Percentiles rank a stretch among this genome's conserved stretches.
phyloP scores from a whole-genome alignment of 2,329 filamentous ascomycete species.

The Aspergillus awamori region DNA sequence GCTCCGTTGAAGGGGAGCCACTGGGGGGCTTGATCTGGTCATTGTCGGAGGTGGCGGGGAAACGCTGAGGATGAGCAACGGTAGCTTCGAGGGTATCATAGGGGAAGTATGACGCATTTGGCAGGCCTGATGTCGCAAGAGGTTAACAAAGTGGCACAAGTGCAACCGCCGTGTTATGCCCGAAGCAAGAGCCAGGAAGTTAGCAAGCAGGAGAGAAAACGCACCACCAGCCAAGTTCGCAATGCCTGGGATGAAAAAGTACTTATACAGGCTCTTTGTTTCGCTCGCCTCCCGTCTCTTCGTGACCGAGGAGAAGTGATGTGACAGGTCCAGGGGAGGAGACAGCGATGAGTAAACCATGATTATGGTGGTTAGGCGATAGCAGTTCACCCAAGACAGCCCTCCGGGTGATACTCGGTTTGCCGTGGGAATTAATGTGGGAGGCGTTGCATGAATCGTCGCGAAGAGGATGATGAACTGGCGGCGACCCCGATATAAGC shows the following conservation, averaged over 20 bases:
- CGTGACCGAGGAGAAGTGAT: constrained; percentile 74
- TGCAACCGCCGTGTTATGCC: not conserved
- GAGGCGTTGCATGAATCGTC: not conserved
- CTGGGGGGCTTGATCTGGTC: constrained; percentile 37
- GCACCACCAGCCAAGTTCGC: constrained; percentile 63
- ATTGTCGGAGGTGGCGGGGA: constrained; percentile 68
- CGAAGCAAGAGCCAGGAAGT: not conserved
- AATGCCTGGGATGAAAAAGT: constrained; percentile 68
- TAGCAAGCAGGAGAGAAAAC: not conserved
- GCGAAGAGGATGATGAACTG: not conserved
- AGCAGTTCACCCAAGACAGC: not conserved
- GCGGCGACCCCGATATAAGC: not conserved
- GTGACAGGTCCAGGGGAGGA: constrained; percentile 73
- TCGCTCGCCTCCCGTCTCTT: constrained; percentile 65
- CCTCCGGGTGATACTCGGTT: not conserved
- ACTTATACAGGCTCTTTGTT: constrained; percentile 85
- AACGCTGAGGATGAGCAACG: constrained; percentile 73
- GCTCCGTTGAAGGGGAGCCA: constrained; percentile 45
- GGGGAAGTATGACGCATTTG: constrained; percentile 80
- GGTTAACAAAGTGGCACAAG: constrained; percentile 1
- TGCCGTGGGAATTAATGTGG: not conserved
- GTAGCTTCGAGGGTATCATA: constrained; percentile 88
- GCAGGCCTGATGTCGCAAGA: constrained; percentile 63
- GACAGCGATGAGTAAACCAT: constrained; percentile 6
- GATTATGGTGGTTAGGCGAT: not conserved